A percentile compares a stretch with the other conserved stretches of the same genome.
Evolutionary conservation across 345 rosid species (phyloP).

Genomic region (Lenwebbia sp.): DNA sequence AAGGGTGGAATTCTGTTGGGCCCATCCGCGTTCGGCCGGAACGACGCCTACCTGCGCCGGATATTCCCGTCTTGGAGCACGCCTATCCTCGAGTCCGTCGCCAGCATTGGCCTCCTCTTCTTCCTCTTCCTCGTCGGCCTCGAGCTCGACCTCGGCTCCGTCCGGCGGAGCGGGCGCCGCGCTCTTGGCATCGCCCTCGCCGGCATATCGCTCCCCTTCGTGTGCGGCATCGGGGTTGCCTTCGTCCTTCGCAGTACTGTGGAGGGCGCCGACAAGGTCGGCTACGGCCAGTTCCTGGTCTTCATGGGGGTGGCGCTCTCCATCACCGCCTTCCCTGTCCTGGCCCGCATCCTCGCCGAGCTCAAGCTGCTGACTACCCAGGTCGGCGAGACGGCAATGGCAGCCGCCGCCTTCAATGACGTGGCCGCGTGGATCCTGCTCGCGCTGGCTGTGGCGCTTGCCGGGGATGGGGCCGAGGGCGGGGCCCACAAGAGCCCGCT

Average conservation of each 20-base stretch:
- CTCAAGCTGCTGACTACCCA: conserved; percentile 63
- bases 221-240: conserved; percentile 31
- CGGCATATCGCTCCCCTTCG: conserved; percentile 48
- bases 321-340: conserved; percentile 88
- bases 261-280: conserved; percentile 36
- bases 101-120: conserved; percentile 51
- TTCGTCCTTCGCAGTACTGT: conserved; percentile 40
- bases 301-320: conserved; percentile 96
- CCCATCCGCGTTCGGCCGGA: conserved; percentile 45
- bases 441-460: conserved; percentile 75
- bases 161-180: conserved; percentile 25
- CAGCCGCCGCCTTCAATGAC: conserved; percentile 90
- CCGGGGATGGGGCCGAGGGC: conserved; percentile 27
- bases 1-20: conserved; percentile 36
- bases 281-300: conserved; percentile 50
- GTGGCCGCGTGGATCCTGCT: conserved; percentile 80
- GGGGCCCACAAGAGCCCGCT: conserved; percentile 48
- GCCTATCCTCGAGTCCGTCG: conserved; percentile 40
- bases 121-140: conserved; percentile 60
- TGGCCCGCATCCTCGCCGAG: conserved; percentile 89
- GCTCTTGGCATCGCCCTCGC: conserved; percentile 39
- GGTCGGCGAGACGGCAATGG: conserved; percentile 75
- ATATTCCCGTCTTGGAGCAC: conserved; percentile 44
- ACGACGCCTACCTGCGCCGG: conserved; percentile 20
- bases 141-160: conserved; percentile 38